Base-by-base conservation (phyloP, 2,329 filamentous ascomycete species). In the Grosmannia huntii region DNA sequence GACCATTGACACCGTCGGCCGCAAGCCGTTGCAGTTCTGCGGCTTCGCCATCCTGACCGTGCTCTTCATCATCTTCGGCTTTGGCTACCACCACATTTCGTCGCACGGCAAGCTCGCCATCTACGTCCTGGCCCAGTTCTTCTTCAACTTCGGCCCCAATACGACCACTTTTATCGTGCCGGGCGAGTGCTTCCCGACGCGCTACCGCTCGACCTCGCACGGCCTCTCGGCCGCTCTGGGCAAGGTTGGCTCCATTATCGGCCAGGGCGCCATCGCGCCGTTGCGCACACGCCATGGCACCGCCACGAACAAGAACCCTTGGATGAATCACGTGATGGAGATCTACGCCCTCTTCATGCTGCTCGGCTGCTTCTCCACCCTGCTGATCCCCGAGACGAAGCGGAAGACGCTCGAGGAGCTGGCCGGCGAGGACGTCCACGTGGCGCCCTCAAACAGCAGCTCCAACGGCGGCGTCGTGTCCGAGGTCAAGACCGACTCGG, bases 331-430 rank as follows among this genome's bases (percentile, higher is more conserved):
- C 69, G 86, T 90, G 48, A 81, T 90, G 67, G 75, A 89, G 75
- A 89, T 90, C 65, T 80, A 78, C 66, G 85, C 86, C 6, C 75
- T 88, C 31, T 90, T 91, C 76, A 90, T 90, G 87, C 76, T 90
- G 38, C 74, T 82, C 59, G 87, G 87, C 59, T 75, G 81, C 71
- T 77, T 86, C 67, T 87, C 85, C 11, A 85, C 85, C 0, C 71
- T 87, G 1, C 72, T 88, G 59, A 87, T 89, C 60, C 84, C 84
- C 9, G 87, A 89, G 76, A 89, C 84, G 23, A 88, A 86, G 74
- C 76, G 84, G 59, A 85, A 84, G 76, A 87, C 86, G 1, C 78
- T 91, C 36, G 87, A 88, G 68, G 77, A 84, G 68, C 74, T 88
- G 27, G 38, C 58, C 3, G 59, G 65, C 60, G 62, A 71, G 31